Percentiles rank a stretch among this genome's conserved stretches.
phyloP scores from a whole-genome alignment of 768 basidiomycete genomes.

The Pleurotus djamor region DNA sequence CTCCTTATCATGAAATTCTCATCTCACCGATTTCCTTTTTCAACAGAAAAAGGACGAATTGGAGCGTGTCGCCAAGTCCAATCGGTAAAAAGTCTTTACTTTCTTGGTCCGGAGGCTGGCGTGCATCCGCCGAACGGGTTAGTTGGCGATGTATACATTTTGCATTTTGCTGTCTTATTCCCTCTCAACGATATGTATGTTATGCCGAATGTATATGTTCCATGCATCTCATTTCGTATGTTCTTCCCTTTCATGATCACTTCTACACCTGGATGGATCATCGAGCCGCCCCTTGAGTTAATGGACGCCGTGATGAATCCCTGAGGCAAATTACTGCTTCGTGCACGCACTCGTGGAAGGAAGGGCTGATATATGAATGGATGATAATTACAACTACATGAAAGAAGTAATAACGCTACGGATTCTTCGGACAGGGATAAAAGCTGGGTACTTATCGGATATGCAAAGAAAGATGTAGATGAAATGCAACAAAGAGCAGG shows the following conservation, averaged over 20 bases:
- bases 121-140: too few relatives aligned
- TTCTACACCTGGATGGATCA: too few relatives aligned
- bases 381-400: too few relatives aligned
- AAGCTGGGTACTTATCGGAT: too few relatives aligned
- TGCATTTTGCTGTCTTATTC: too few relatives aligned
- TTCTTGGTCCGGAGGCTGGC: neutral
- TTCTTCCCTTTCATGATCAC: too few relatives aligned
- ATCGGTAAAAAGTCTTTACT: slow-evolving; percentile 74
- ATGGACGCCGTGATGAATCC: neutral
- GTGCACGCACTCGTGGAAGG: neutral
- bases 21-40: slow-evolving; percentile 4
- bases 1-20: neutral
- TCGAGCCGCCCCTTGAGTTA: too few relatives aligned
- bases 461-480: too few relatives aligned
- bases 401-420: too few relatives aligned
- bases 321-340: neutral
- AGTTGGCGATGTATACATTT: too few relatives aligned
- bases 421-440: too few relatives aligned
- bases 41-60: slow-evolving; percentile 97
- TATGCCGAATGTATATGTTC: neutral
- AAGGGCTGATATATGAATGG: neutral
- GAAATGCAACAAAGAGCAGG: too few relatives aligned
- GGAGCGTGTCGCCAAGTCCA: slow-evolving; percentile 99
- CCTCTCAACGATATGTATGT: neutral
- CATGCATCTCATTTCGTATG: neutral